Evolutionary conservation across 176 grass and related monocot genomes (phyloP).

Genomic region (Paspalum notatum): DNA sequence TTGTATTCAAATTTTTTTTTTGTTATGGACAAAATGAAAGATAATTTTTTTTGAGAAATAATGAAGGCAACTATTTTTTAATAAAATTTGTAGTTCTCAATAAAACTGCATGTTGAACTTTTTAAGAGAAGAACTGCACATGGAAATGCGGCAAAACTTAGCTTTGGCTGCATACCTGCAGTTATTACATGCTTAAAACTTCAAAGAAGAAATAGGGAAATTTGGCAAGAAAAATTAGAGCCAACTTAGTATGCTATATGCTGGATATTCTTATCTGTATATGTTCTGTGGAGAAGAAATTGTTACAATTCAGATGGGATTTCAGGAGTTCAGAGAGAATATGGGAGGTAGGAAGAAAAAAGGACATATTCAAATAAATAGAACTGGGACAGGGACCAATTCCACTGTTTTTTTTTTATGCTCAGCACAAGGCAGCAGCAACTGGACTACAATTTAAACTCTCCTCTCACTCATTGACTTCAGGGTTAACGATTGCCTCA

Average conservation of each 20-base stretch:
- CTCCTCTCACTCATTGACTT: background rate
- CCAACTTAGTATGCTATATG: background rate
- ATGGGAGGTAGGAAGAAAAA: background rate
- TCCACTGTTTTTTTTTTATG: background rate
- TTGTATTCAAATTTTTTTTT: too few relatives aligned
- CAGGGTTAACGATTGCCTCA: background rate
- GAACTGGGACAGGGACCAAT: background rate
- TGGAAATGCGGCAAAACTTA: background rate
- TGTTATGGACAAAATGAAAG: too few relatives aligned
- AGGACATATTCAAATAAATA: background rate
- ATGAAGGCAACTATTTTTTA: background rate
- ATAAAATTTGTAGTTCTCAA: constrained; percentile 6
- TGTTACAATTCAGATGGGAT: background rate
- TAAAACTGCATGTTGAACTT: background rate
- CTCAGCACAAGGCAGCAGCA: background rate
- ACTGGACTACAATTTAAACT: constrained; percentile 2
- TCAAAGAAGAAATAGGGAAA: background rate
- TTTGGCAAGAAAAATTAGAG: background rate
- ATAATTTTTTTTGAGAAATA: background rate
- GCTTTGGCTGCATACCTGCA: background rate
- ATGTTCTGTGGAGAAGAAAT: background rate
- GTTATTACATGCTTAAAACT: constrained; percentile 9
- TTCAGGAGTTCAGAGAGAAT: background rate
- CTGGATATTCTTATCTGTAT: background rate
- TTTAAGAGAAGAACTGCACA: background rate